Evolutionary conservation across 1,284 basidiomycete genomes (phyloP), one percentile per base, ranked within the genome.

Genomic region (Cronartium ribicola): DNA sequence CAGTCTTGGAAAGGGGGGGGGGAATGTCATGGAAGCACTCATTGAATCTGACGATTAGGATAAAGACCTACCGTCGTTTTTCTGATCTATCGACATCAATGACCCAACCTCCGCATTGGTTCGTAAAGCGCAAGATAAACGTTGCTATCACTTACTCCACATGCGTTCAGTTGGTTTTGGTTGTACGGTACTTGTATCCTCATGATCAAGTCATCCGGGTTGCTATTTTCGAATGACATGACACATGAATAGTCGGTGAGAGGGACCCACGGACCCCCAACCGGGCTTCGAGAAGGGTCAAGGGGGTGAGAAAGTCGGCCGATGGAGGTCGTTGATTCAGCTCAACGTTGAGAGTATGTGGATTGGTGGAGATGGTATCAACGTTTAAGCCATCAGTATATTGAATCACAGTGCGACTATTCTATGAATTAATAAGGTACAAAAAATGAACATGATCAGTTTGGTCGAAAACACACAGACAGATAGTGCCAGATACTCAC

Each of bases 61-160:
- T 17, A 17, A n/a, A 29, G 7, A 10, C 68, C 55, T 43, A 64
- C 68, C 68, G 61, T 20, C 46, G 46, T 22, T n/a, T 57, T 40
- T 71, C 60, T 39, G 61, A 51, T 43, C 61, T 62, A 46, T 71
- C 68, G 40, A 62, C 57, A 65, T 71, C 68, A 7, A 71, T 62
- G 7, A 71, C 60, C 68, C 68, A 71, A 48, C 68, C 68, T 39
- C 44, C 22, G 60, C 60, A 62, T 64, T 6, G 68, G 60, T 48
- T 71, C 61, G 41, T 39, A 71, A 13, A 63, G 20, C 13, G 60
- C 68, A 37, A 71, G 37, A 20, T 63, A 71, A 40, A 64, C 61
- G 10, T 71, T 62, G 40, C 61, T 44, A 71, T 71, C 68, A 20
- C 48, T n/a, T 36, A 40, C 37, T 10, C 61, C 68, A 5, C 37